Conservation (phyloP, 139 green algal species). For the Micractinium sp. region DNA sequence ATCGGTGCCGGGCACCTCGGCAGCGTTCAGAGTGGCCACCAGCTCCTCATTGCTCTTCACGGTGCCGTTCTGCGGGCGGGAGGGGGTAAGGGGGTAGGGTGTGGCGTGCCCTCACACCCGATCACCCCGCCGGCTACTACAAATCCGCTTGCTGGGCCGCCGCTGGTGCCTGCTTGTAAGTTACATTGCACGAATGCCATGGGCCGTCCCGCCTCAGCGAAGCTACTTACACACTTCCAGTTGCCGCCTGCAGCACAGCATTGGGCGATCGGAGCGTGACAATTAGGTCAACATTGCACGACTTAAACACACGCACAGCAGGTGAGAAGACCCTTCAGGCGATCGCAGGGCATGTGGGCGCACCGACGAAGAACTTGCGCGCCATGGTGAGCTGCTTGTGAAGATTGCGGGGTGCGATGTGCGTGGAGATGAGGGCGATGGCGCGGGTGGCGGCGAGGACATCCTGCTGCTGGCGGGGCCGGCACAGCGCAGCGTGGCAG, state of each 20-base stretch:
- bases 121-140: background rate
- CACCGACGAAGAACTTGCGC: slow-evolving; percentile 43
- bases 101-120: background rate
- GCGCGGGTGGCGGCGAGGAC: too few species aligned
- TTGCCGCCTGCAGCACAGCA: slow-evolving; percentile 49
- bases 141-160: background rate
- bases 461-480: too few species aligned
- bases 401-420: too few species aligned
- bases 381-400: slow-evolving; percentile 15
- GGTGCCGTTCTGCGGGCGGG: slow-evolving; percentile 78
- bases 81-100: background rate
- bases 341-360: background rate
- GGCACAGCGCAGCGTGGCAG: too few species aligned
- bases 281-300: too few species aligned
- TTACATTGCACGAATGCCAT: background rate
- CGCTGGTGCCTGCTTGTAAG: too few species aligned
- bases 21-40: slow-evolving; percentile 69
- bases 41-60: slow-evolving; percentile 75
- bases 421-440: too few species aligned
- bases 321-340: background rate
- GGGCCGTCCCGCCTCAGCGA: background rate
- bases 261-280: too few species aligned
- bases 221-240: slow-evolving; percentile 59
- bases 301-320: background rate
- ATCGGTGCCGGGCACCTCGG: slow-evolving; percentile 64